A percentile compares a stretch with the other conserved stretches of the same genome.
Conservation (phyloP, 129 eudicot genomes). For the Silybum marianum region DNA sequence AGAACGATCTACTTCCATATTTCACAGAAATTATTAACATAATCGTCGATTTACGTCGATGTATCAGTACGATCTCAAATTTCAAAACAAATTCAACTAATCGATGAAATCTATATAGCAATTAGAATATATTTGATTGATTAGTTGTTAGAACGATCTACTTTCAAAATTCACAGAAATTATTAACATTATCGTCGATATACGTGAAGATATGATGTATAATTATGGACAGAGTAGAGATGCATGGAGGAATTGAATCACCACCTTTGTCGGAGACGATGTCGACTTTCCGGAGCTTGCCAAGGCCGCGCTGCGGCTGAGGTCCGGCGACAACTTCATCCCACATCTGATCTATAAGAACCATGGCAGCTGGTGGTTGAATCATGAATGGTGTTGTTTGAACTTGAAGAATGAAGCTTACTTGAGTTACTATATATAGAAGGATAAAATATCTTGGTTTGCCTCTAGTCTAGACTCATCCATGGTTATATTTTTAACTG, state of each 20-base stretch:
- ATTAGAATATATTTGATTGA: neutral
- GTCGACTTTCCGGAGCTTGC: constrained; percentile 59
- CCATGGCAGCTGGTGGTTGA: constrained; percentile 31
- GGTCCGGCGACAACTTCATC: constrained; percentile 93
- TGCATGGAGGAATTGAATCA: neutral
- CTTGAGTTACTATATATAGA: constrained; percentile 38
- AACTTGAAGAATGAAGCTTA: neutral
- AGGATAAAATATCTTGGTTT: constrained; percentile 43
- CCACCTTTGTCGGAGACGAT: constrained; percentile 43
- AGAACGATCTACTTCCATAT: neutral
- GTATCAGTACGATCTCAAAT: neutral
- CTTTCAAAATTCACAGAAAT: neutral
- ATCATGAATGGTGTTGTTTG: neutral
- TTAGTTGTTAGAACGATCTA: neutral
- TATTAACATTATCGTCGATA: neutral
- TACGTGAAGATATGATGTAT: neutral
- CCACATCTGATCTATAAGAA: constrained; percentile 77
- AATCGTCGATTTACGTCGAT: no score
- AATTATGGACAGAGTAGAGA: neutral
- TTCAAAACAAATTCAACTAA: neutral
- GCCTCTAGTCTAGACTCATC: constrained; percentile 25
- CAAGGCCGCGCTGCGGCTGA: constrained; percentile 75
- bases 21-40: neutral
- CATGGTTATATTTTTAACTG: constrained; percentile 27
- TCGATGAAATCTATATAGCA: neutral